These are phyloP conservation scores for Globisporangium orthogonon DNA, from an alignment of 352 stramenopile genomes.

Conservation along the genomic window DNA sequence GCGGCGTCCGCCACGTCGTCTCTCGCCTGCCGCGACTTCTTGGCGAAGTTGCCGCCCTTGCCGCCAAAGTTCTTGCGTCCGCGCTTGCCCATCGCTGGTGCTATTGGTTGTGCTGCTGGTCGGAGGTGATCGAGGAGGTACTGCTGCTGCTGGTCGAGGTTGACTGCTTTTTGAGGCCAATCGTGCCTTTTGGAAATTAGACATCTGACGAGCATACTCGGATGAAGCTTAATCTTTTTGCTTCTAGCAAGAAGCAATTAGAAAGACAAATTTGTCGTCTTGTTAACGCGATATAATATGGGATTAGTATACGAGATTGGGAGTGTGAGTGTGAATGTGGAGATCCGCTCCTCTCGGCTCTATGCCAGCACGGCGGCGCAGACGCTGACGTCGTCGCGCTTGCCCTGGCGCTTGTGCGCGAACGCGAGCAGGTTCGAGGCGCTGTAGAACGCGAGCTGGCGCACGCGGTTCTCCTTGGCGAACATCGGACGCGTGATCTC, in stretches of 20 bases:
- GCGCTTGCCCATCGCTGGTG: slow-evolving; percentile 39
- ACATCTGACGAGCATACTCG: too few species aligned
- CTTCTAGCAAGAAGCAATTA: too few species aligned
- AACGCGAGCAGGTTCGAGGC: slow-evolving; percentile 86
- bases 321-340: neutral
- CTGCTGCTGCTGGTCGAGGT: neutral
- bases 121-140: neutral
- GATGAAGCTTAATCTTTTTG: too few species aligned
- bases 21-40: slow-evolving; percentile 13
- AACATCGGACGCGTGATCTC: slow-evolving; percentile 58
- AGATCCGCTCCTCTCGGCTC: too few species aligned
- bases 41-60: slow-evolving; percentile 32
- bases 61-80: slow-evolving; percentile 27
- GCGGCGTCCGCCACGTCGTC: slow-evolving; percentile 8
- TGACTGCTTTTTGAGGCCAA: too few species aligned
- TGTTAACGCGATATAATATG: slow-evolving; percentile 1
- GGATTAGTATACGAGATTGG: neutral
- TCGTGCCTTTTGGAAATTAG: too few species aligned
- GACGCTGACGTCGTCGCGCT: slow-evolving; percentile 84
- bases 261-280: too few species aligned
- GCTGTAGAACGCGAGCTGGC: slow-evolving; percentile 84
- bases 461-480: slow-evolving; percentile 78
- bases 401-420: slow-evolving; percentile 84
- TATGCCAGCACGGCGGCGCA: slow-evolving; percentile 79
- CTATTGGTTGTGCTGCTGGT: slow-evolving; percentile 2